Evolutionary conservation across 768 basidiomycete genomes (phyloP).

Genomic region (Serendipita sp.): DNA sequence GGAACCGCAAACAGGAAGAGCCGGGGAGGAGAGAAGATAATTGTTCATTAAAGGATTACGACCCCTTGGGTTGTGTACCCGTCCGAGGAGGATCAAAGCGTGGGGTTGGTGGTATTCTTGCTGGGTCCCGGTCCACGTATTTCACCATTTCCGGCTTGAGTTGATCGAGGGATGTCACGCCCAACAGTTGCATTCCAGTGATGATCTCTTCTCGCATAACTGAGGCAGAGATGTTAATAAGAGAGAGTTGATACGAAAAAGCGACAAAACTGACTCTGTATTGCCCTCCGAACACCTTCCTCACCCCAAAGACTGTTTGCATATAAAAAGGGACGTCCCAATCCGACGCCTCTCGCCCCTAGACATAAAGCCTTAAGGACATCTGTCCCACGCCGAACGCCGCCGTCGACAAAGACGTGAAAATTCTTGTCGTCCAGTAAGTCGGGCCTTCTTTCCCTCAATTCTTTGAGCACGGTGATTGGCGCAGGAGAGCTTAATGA

Average conservation of each 20-base stretch:
- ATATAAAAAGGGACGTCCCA: slow-evolving; percentile 76
- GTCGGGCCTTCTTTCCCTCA: slow-evolving; percentile 59
- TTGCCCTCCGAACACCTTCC: slow-evolving; percentile 15
- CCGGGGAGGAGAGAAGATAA: no score
- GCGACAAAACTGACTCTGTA: slow-evolving; percentile 16
- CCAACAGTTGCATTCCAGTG: slow-evolving; percentile 27
- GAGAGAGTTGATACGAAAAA: no score
- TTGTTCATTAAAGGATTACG: no score
- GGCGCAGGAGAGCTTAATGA: slow-evolving; percentile 18
- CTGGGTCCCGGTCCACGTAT: slow-evolving; percentile 11
- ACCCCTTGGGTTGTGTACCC: no score
- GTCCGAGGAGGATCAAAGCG: background rate
- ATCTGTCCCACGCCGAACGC: slow-evolving; percentile 68
- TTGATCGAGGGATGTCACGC: slow-evolving; percentile 24
- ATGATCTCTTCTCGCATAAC: slow-evolving; percentile 29
- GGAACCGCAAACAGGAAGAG: no score
- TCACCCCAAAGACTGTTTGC: slow-evolving; percentile 29
- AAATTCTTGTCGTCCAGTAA: slow-evolving; percentile 54
- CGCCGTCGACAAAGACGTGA: slow-evolving; percentile 76
- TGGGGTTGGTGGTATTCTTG: background rate
- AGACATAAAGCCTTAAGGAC: slow-evolving; percentile 82
- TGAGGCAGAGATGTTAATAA: no score
- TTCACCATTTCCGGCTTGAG: slow-evolving; percentile 26
- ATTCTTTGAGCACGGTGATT: slow-evolving; percentile 46
- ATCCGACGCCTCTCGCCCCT: slow-evolving; percentile 72